phyloP scores from a whole-genome alignment of 1,284 basidiomycete genomes.

The Fomitopsis schrenkii region DNA sequence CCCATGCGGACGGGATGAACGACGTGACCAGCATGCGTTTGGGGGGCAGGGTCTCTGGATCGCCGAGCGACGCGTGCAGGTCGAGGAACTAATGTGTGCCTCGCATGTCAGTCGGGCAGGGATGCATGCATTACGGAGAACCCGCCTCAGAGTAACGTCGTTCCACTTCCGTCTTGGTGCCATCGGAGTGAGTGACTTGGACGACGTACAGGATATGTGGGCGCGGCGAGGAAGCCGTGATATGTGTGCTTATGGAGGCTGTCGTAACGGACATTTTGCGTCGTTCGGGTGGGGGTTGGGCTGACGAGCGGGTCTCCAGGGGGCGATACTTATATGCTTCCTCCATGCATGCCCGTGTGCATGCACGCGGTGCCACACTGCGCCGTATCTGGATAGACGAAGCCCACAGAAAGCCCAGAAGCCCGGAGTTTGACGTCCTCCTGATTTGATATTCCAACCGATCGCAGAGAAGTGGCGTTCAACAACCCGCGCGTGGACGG shows the following conservation, averaged over 20 bases:
- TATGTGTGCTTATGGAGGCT: conserved; percentile 38
- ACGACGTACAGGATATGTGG: conserved; percentile 48
- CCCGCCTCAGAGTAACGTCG: conserved; percentile 47
- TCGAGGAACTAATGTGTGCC: conserved; percentile 36
- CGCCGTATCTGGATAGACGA: too few relatives aligned
- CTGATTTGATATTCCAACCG: too few relatives aligned
- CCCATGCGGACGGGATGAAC: conserved; percentile 49
- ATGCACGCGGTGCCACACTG: too few relatives aligned
- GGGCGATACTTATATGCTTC: too few relatives aligned
- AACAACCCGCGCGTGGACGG: too few relatives aligned
- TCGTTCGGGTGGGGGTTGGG: background rate
- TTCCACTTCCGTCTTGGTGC: conserved; percentile 29
- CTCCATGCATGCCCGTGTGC: too few relatives aligned
- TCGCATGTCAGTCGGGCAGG: background rate
- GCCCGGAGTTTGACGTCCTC: too few relatives aligned
- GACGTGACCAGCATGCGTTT: conserved; percentile 44
- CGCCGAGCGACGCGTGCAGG: conserved; percentile 33
- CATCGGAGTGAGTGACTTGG: conserved; percentile 31
- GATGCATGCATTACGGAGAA: conserved; percentile 8
- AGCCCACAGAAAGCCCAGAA: too few relatives aligned
- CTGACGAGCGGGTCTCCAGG: background rate
- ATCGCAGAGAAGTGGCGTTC: too few relatives aligned
- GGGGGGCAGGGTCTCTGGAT: conserved; percentile 41
- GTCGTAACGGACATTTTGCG: conserved; percentile 13
- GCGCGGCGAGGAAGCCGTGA: conserved; percentile 44